Evolutionary conservation across 345 rosid species (phyloP).

Genomic region (Eucalyptus cloeziana): DNA sequence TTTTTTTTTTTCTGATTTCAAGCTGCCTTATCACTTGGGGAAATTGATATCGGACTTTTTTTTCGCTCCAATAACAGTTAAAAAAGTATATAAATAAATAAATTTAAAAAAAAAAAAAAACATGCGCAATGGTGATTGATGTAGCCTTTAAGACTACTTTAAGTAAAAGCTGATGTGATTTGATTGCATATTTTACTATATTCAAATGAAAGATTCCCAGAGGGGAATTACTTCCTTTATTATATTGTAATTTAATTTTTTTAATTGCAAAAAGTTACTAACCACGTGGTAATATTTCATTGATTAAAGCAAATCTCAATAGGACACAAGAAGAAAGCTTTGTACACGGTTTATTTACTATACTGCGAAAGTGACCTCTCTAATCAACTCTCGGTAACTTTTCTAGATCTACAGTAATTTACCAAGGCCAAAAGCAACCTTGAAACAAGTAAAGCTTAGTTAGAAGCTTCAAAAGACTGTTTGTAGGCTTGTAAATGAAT

Average conservation of each 20-base stretch:
- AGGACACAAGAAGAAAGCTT: not conserved
- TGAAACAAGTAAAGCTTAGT: not conserved
- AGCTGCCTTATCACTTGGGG: not conserved
- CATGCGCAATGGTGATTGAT: not conserved
- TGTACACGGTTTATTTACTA: not conserved
- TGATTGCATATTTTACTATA: not conserved
- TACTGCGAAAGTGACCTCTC: not conserved
- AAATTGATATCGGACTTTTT: no score
- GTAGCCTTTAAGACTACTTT: not conserved
- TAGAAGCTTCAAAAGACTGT: not conserved
- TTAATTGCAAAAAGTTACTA: not conserved
- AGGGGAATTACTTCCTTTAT: not conserved
- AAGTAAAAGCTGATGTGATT: not conserved
- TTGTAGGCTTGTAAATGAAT: not conserved
- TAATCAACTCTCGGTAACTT: no score
- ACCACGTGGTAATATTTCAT: not conserved
- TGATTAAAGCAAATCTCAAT: not conserved
- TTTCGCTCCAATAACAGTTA: no score
- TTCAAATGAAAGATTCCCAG: not conserved
- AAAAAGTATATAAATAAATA: no score
- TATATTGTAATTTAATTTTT: no score
- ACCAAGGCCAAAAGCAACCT: not conserved
- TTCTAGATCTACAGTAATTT: not conserved
- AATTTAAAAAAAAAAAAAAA: no score
- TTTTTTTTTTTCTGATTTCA: not conserved